phyloP scores from a whole-genome alignment of 2,329 filamentous ascomycete genomes.

The Clarireedia sp. region DNA sequence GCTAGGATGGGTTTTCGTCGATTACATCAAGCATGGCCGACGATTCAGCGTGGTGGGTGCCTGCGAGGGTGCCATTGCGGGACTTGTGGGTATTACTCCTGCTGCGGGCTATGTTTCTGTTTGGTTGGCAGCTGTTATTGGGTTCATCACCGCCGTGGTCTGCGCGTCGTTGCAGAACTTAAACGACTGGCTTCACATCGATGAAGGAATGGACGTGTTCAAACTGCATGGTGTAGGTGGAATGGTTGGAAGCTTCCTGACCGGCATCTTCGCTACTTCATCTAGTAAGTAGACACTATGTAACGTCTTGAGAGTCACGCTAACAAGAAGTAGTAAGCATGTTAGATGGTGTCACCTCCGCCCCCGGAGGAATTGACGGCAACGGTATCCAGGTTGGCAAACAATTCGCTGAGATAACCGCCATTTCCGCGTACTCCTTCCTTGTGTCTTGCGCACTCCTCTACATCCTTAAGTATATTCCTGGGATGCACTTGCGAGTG shows the following conservation, averaged over 20 bases:
- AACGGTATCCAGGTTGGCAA: conserved; percentile 48
- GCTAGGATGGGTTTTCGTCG: conserved; percentile 45
- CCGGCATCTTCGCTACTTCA: conserved; percentile 46
- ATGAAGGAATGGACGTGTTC: conserved; percentile 53
- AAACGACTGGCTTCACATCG: conserved; percentile 45
- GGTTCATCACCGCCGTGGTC: conserved; percentile 40
- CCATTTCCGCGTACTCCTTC: conserved; percentile 48
- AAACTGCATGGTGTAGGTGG: conserved; percentile 53
- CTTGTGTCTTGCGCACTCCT: conserved; percentile 43
- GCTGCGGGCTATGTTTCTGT: conserved; percentile 48
- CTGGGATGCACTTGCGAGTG: conserved; percentile 46
- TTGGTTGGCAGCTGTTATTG: conserved; percentile 43
- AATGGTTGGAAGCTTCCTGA: conserved; percentile 47
- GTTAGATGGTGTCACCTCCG: conserved; percentile 42
- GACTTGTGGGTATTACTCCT: conserved; percentile 51
- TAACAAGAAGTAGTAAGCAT: conserved; percentile 34
- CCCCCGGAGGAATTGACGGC: conserved; percentile 38
- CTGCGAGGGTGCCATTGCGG: conserved; percentile 47
- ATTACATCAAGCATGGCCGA: conserved; percentile 39
- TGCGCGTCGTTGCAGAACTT: conserved; percentile 33
- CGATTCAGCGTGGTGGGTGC: conserved; percentile 45
- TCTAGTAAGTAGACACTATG: conserved; percentile 15
- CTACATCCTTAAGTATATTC: conserved; percentile 49
- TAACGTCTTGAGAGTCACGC: background rate
- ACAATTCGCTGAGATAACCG: conserved; percentile 49